Percentiles rank a stretch among this genome's conserved stretches.
These are phyloP conservation scores for Trypanosoma avium DNA, from an alignment of 208 protist species.

Conservation along the genomic window DNA sequence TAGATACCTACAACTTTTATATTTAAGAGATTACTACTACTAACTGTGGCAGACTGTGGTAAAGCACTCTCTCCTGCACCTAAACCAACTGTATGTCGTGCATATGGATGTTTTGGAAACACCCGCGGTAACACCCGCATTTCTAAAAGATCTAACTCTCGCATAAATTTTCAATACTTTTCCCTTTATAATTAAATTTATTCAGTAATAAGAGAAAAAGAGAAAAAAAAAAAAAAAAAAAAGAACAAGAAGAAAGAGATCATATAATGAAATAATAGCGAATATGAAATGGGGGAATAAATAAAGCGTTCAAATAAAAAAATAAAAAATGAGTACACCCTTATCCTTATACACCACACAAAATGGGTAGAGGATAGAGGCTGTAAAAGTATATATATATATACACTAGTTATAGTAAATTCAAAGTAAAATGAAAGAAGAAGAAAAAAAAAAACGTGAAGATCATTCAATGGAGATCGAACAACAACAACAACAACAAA, in stretches of 20 bases:
- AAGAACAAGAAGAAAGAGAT: no score
- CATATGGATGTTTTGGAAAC: conserved; percentile 26
- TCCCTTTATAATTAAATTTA: background rate
- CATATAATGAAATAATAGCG: no score
- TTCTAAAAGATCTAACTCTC: conserved; percentile 14
- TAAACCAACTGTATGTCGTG: conserved; percentile 20
- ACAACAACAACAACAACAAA: conserved; percentile 7
- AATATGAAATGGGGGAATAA: no score
- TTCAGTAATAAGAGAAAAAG: no score
- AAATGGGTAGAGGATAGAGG: no score
- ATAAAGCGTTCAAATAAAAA: no score
- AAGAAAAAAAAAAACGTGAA: conserved; percentile 27
- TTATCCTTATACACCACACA: no score
- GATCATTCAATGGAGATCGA: conserved; percentile 23
- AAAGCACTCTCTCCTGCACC: conserved; percentile 1
- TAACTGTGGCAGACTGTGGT: background rate
- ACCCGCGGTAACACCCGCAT: conserved; percentile 27
- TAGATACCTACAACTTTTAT: conserved; percentile 31
- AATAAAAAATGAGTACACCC: no score
- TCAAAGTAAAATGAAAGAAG: background rate
- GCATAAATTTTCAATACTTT: conserved; percentile 4
- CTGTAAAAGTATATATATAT: no score
- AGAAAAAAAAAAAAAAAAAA: no score
- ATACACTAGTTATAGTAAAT: no score
- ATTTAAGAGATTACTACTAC: background rate